Conservation (phyloP, 345 rosid species). For the Raphanus sativus region DNA sequence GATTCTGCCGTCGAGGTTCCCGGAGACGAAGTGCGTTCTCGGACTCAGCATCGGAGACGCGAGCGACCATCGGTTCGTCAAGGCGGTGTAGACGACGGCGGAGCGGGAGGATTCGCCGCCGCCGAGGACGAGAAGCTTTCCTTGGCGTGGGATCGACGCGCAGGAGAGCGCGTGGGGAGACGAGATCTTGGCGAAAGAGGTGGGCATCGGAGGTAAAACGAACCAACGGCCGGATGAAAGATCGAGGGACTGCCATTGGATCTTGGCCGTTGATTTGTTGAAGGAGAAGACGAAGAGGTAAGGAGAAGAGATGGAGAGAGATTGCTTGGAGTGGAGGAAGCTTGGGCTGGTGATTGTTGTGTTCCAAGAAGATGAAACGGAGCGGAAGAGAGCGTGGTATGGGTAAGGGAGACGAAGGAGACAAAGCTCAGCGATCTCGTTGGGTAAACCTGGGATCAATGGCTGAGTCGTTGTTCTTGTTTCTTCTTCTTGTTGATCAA, state of each 20-base stretch:
- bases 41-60: constrained; percentile 54
- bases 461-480: constrained; percentile 35
- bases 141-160: constrained; percentile 56
- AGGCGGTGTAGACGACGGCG: constrained; percentile 45
- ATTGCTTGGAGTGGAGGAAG: constrained; percentile 45
- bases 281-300: constrained; percentile 63
- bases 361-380: constrained; percentile 75
- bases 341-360: constrained; percentile 48
- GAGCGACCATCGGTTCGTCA: constrained; percentile 62
- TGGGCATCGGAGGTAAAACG: constrained; percentile 61
- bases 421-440: constrained; percentile 65
- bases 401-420: constrained; percentile 71
- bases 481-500: constrained; percentile 2
- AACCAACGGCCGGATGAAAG: constrained; percentile 65
- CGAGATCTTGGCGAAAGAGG: constrained; percentile 46
- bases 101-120: constrained; percentile 50
- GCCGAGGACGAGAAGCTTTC: constrained; percentile 66
- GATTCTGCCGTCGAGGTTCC: constrained; percentile 47
- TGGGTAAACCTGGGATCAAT: constrained; percentile 68
- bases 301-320: constrained; percentile 51
- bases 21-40: constrained; percentile 54
- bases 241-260: constrained; percentile 76
- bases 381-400: constrained; percentile 51
- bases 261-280: constrained; percentile 56
- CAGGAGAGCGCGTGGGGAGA: constrained; percentile 60